Conservation (phyloP, 306 rosid genomes). For the Corylus heterophylla region DNA sequence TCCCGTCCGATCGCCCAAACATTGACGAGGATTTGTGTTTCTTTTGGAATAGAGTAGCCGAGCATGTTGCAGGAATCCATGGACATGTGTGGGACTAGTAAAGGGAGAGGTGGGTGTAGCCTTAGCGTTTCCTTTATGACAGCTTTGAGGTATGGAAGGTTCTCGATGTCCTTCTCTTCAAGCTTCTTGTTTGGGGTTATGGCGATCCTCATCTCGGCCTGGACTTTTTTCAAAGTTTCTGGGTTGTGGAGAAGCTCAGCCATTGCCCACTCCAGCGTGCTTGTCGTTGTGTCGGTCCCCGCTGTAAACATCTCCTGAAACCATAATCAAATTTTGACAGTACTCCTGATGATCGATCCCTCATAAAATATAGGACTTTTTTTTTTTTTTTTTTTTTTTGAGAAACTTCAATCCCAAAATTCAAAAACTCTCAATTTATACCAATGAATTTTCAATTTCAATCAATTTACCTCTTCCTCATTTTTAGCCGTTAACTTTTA, state of each 20-base stretch:
- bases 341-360: too few relatives aligned
- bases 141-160: slow-evolving; percentile 71
- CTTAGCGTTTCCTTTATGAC: slow-evolving; percentile 83
- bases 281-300: slow-evolving; percentile 87
- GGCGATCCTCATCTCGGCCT: slow-evolving; percentile 58
- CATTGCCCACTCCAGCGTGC: slow-evolving; percentile 91
- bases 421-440: too few relatives aligned
- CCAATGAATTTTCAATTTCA: too few relatives aligned
- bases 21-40: slow-evolving; percentile 73
- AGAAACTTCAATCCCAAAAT: too few relatives aligned
- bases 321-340: not conserved
- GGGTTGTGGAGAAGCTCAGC: slow-evolving; percentile 83
- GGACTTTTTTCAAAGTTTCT: slow-evolving; percentile 50
- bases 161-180: slow-evolving; percentile 64
- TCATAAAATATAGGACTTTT: too few relatives aligned
- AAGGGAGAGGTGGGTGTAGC: slow-evolving; percentile 95
- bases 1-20: slow-evolving; percentile 96
- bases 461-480: too few relatives aligned
- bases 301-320: slow-evolving; percentile 86
- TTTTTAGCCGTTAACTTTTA: too few relatives aligned
- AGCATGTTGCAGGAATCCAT: slow-evolving; percentile 54
- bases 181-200: slow-evolving; percentile 39
- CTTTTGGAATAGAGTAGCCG: slow-evolving; percentile 66
- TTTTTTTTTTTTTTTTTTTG: too few relatives aligned
- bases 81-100: slow-evolving; percentile 90